Evolutionary conservation across 371 early-diverging fungal species (phyloP), one percentile per base, ranked within the genome.

Genomic region (Syncephalastrum racemosum): DNA sequence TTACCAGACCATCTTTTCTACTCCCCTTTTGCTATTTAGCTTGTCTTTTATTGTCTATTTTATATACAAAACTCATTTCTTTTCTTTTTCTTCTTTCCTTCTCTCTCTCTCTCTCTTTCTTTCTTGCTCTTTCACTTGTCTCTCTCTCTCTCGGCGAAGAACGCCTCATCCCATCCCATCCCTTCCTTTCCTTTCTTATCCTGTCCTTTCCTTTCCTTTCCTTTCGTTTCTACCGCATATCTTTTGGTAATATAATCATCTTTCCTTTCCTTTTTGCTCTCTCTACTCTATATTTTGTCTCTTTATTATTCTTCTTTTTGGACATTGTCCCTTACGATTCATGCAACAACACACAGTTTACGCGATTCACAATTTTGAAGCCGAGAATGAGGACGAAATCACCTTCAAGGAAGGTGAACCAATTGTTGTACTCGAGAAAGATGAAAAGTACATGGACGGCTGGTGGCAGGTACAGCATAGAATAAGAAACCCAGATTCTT

Each of bases 301-400:
- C 48, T 16, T 2, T 19, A 15, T n/a, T n/a, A n/a, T n/a, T 18
- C 40, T 56, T 46, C 31, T 44, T 50, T 57, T 24, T 40, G 24
- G 16, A 18, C 47, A 24, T 22, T 22, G 14, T 25, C 36, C 36
- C 36, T 10, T 31, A 25, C 52, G 19, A 51, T 66, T 62, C 58
- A 66, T 63, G 60, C 53, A 52, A 53, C 58, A 64, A 49, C 84
- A 82, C 61, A 77, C 79, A 10, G 87, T 85, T 3, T 85, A 83
- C 67, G 89, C 85, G 39, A 68, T 87, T 64, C 86, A 89, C 58
- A 74, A 84, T 42, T 88, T 85, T 59, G 75, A 74, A 55, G 85
- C 87, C 46, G 90, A 89, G 62, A 85, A 89, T 50, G 85, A 84
- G 46, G 93, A 93, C 62, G 93, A 93, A 58, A 83, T 93, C 47